Conservation (phyloP, 129 eudicot genomes). For the Calendula officinalis region DNA sequence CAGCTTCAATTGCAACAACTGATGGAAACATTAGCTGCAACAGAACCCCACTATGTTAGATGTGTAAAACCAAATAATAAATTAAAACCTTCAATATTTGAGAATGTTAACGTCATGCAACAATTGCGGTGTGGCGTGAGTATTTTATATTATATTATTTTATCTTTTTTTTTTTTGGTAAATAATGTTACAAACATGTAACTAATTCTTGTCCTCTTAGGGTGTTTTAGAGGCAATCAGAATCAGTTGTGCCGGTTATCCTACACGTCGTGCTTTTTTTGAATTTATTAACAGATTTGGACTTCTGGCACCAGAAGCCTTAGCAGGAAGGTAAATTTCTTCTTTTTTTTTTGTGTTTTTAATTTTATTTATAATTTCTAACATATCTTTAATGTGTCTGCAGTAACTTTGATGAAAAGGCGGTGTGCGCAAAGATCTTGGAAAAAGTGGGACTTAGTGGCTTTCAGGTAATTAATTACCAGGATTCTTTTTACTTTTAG, state of each 20-base stretch:
- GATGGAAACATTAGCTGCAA: slow-evolving; percentile 92
- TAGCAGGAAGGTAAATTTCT: slow-evolving; percentile 56
- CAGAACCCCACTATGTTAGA: slow-evolving; percentile 95
- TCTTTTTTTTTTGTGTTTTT: too few relatives aligned
- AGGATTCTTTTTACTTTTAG: too few relatives aligned
- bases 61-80: slow-evolving; percentile 97
- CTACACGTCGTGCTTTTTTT: slow-evolving; percentile 97
- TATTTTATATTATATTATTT: slow-evolving; percentile 10
- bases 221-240: slow-evolving; percentile 99
- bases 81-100: slow-evolving; percentile 86
- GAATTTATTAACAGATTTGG: slow-evolving; percentile 97
- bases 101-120: slow-evolving; percentile 85
- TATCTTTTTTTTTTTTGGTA: not conserved
- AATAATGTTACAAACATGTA: slow-evolving; percentile 4
- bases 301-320: slow-evolving; percentile 79
- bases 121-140: slow-evolving; percentile 99
- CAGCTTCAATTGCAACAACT: slow-evolving; percentile 91
- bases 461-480: slow-evolving; percentile 61
- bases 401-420: slow-evolving; percentile 79
- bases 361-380: not conserved
- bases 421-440: slow-evolving; percentile 70
- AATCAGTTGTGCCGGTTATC: slow-evolving; percentile 98
- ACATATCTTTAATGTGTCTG: slow-evolving; percentile 2
- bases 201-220: slow-evolving; percentile 43
- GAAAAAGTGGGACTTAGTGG: slow-evolving; percentile 89